Base-by-base conservation (phyloP, 2,329 filamentous ascomycete species). In the Phialocephala subalpina region DNA sequence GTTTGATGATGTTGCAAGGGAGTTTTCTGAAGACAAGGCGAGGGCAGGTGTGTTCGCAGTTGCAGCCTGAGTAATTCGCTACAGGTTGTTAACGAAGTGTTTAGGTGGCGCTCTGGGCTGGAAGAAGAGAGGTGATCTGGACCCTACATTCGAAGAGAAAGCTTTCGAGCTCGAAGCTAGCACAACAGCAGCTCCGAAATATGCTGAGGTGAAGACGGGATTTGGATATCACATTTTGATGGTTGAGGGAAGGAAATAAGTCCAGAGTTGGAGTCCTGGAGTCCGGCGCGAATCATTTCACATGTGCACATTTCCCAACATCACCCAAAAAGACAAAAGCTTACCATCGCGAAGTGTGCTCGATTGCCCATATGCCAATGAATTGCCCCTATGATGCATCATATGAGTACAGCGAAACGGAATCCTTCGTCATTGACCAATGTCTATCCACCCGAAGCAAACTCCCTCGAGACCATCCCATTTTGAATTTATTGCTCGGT, bases 151-250 rank as follows among this genome's bases (percentile, higher is more conserved):
- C 73, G 91, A 92, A 74, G 87, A 88, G 67, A 86, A 91, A 11
- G 92, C 92, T 9, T 94, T 89, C 77, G 86, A 84, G 29, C 82
- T 94, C 40, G 87, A 90, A 71, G 80, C 85, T 1, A 92, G 90
- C 74, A 89, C 88, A 9, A 89, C 87, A 14, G 81, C 77, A 14
- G 88, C 80, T 65, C 90, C 91, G 1, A 90, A 88, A 74, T 85
- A 86, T 74, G 91, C 82, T 1, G 90, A 93, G 80, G 89, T 84
- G 25, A 93, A 92, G 82, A 94, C 92, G 1, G 83, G 82, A 0
- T 90, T 92, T 79, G 92, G 92, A 0, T 94, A 94, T 81, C 92
- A 94, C 77, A 88, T 94, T 69, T 87, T 94, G 70, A 93, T 94
- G 88, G 91, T 94, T 11, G 76, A 78, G 40, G 76, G 75, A 18